Base-by-base conservation (phyloP, 805 yeast genomes). In the Cyberlindnera xishuangbannaensis region DNA sequence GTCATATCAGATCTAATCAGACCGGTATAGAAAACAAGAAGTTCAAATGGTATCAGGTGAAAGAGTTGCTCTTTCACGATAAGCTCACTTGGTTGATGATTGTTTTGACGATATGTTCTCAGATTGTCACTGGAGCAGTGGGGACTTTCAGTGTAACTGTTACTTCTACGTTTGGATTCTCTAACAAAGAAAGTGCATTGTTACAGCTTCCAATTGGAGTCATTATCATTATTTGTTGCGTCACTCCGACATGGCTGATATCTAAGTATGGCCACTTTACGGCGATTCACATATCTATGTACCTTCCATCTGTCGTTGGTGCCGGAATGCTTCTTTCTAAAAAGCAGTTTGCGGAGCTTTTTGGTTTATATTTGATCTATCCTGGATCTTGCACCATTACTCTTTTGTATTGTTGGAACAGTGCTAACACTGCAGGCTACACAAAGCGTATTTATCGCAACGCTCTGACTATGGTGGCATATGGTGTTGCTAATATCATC, bases 391-490 rank as follows among this genome's bases (percentile, higher is more conserved):
- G 75, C 55, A 59, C 71, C 27, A 73, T 72, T 26, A 71, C 80
- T 1, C 56, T 75, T 40, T 61, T 75, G 22, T 74, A 73, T 47
- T 62, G 70, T 14, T 74, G 81, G 81, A 71, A 71, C 37, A 64
- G 70, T 27, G 64, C 72, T 30, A 75, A 74, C 41, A 73, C 78
- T 7, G 73, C 81, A 3, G 81, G 81, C 1, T 67, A 73, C 36
- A 71, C 78, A 9, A 76, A 76, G 44, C 62, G 73, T 38, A 57
- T 71, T 20, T 64, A 62, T 27, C 56, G 78, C 40, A 73, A 71
- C 40, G 70, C 69, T 6, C 45, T 66, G 12, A 71, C 74, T 2
- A 65, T 75, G 74, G 60, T 73, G 33, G 68, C 67, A 12, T 75
- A 71, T 44, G 71, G 74, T 4, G 53, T 73, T 15, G 72, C 76